Percentiles rank a stretch among this genome's conserved stretches.
Evolutionary conservation across 164 flowering plant species (phyloP).

Genomic region (Saururus chinensis): DNA sequence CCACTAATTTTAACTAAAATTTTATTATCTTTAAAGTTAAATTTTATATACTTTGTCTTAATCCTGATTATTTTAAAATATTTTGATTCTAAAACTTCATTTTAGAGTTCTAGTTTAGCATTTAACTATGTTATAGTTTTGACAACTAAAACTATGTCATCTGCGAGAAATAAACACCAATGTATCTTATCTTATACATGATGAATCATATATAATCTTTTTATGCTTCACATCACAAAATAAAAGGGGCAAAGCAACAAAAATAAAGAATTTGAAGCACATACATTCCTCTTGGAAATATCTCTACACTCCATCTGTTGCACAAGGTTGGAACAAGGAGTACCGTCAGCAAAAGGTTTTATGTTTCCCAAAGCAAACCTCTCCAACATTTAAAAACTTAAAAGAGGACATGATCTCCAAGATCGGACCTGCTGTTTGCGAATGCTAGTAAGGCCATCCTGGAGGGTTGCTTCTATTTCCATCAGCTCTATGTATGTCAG

Average conservation of each 20-base stretch:
- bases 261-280: not conserved
- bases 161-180: too few species aligned
- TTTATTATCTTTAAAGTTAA: too few species aligned
- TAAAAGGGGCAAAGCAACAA: not conserved
- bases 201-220: too few species aligned
- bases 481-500: slow-evolving; percentile 44
- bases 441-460: slow-evolving; percentile 40
- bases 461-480: slow-evolving; percentile 49
- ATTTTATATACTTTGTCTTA: too few species aligned
- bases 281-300: slow-evolving; percentile 30
- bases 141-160: too few species aligned
- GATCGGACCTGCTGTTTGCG: slow-evolving; percentile 25
- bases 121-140: too few species aligned
- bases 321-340: not conserved
- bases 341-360: not conserved
- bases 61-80: too few species aligned
- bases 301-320: slow-evolving; percentile 25
- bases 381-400: not conserved
- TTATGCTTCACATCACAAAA: not conserved
- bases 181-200: too few species aligned
- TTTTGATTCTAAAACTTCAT: too few species aligned
- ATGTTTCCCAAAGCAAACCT: not conserved
- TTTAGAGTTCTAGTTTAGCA: too few species aligned
- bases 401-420: not conserved
- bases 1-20: too few species aligned